A percentile compares a stretch with the other conserved stretches of the same genome.
Conservation (phyloP, 2,329 filamentous ascomycete genomes). For the Colletotrichum spinosum region DNA sequence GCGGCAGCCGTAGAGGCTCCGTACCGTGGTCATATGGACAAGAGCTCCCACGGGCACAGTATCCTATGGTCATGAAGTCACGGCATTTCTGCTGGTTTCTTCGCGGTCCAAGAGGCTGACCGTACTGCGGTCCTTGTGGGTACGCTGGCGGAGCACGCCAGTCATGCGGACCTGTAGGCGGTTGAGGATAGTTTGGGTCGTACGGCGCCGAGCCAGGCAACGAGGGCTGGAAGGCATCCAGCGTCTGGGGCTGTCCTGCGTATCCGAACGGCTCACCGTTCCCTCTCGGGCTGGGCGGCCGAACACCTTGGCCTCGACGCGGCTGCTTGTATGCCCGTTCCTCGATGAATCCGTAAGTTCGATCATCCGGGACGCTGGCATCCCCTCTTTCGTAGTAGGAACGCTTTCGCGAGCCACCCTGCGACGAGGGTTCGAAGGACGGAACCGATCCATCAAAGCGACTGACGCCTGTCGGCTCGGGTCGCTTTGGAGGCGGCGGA, state of each 20-base stretch:
- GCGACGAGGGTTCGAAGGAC: constrained; percentile 39
- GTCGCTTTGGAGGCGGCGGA: constrained; percentile 50
- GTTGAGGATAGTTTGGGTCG: constrained; percentile 58
- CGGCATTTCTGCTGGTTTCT: constrained; percentile 67
- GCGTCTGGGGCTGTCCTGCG: neutral
- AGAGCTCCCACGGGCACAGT: constrained; percentile 73
- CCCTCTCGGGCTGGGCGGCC: constrained; percentile 37
- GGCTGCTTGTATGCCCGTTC: constrained; percentile 69
- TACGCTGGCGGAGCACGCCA: constrained; percentile 15
- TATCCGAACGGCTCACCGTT: constrained; percentile 2
- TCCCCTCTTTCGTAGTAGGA: constrained; percentile 47
- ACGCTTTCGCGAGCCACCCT: constrained; percentile 47
- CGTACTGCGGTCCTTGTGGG: constrained; percentile 5
- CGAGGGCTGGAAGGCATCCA: constrained; percentile 33
- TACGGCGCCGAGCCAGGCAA: constrained; percentile 57
- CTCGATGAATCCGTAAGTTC: constrained; percentile 42
- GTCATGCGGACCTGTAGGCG: constrained; percentile 21
- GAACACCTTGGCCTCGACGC: constrained; percentile 61
- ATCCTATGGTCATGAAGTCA: constrained; percentile 80
- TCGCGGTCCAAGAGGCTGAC: constrained; percentile 32
- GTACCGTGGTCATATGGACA: constrained; percentile 77
- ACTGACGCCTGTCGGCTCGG: constrained; percentile 33
- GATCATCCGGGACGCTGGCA: constrained; percentile 37
- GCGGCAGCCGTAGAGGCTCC: constrained; percentile 37
- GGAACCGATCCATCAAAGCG: constrained; percentile 21